Percentiles rank a stretch among this genome's conserved stretches.
These are phyloP conservation scores for Phytophthora meadii DNA, from an alignment of 352 stramenopile species.

Conservation along the genomic window DNA sequence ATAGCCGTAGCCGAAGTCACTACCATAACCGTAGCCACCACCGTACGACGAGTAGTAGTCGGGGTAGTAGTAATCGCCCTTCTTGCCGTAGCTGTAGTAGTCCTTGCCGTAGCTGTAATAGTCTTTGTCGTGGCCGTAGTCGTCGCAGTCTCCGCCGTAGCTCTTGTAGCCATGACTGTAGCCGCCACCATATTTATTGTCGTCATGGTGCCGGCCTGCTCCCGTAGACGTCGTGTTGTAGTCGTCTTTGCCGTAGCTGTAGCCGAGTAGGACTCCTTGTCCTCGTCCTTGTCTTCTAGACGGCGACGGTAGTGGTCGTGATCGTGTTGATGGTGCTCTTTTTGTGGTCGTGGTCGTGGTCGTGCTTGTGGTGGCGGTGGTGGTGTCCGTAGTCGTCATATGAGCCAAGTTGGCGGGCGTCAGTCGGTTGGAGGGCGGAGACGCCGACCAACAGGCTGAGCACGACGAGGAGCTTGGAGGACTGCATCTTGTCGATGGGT, in stretches of 20 bases:
- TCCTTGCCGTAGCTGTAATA: background rate
- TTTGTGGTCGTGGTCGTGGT: background rate
- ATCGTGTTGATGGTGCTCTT: slow-evolving; percentile 1
- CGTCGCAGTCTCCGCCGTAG: slow-evolving; percentile 9
- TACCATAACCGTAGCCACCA: background rate
- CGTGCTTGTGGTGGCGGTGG: no score
- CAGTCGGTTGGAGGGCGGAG: background rate
- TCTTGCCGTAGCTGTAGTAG: slow-evolving; percentile 2
- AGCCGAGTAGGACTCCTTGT: no score
- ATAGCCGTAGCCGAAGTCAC: no score
- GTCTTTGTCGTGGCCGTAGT: background rate
- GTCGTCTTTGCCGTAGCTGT: no score
- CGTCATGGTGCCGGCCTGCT: no score
- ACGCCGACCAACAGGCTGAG: no score
- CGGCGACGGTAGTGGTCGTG: slow-evolving; percentile 20
- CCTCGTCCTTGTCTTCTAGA: no score
- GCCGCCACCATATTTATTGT: no score
- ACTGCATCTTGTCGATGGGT: background rate
- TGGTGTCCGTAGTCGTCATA: no score
- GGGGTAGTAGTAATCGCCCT: background rate
- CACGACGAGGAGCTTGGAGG: no score
- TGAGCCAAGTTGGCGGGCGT: background rate
- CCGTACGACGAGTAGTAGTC: no score
- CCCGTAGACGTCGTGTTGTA: no score
- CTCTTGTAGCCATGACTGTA: background rate